Evolutionary conservation across 169 alveolate genomes (phyloP).

Genomic region (Fabrea salina): DNA sequence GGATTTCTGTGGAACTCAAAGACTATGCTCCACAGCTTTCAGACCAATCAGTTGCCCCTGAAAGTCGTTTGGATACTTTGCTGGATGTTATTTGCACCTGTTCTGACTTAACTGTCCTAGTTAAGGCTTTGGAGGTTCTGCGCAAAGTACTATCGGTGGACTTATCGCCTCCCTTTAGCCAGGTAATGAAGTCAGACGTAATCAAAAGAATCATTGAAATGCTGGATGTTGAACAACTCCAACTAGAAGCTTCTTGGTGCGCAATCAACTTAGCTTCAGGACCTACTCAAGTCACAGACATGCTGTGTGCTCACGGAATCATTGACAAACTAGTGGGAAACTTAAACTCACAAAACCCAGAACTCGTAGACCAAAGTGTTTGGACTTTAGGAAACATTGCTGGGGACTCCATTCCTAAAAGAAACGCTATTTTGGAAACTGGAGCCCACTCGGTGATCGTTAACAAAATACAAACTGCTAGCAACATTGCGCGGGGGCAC

Average conservation of each 20-base stretch:
- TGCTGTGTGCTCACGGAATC: no score
- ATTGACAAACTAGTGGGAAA: no score
- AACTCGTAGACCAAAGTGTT: slow-evolving; percentile 94
- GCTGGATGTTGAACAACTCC: background rate
- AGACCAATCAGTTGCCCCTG: background rate
- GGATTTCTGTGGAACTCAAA: background rate
- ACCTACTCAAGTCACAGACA: no score
- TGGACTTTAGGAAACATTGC: slow-evolving; percentile 98
- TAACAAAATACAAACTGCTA: slow-evolving; percentile 49
- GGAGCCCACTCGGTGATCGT: slow-evolving; percentile 85
- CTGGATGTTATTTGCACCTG: background rate
- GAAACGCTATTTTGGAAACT: slow-evolving; percentile 85
- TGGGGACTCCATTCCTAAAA: slow-evolving; percentile 92
- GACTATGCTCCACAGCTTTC: background rate
- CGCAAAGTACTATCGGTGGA: slow-evolving; percentile 10
- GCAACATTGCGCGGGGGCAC: background rate
- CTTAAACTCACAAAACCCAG: slow-evolving; percentile 63
- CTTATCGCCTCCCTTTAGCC: background rate
- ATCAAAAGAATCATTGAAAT: background rate
- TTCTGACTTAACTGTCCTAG: background rate
- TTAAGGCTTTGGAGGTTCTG: background rate
- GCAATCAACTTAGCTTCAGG: background rate
- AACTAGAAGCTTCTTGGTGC: background rate
- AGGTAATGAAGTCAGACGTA: slow-evolving; percentile 1
- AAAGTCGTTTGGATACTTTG: background rate